Conservation (phyloP, 2,329 filamentous ascomycete species). For the Tolypocladium capitatum region DNA sequence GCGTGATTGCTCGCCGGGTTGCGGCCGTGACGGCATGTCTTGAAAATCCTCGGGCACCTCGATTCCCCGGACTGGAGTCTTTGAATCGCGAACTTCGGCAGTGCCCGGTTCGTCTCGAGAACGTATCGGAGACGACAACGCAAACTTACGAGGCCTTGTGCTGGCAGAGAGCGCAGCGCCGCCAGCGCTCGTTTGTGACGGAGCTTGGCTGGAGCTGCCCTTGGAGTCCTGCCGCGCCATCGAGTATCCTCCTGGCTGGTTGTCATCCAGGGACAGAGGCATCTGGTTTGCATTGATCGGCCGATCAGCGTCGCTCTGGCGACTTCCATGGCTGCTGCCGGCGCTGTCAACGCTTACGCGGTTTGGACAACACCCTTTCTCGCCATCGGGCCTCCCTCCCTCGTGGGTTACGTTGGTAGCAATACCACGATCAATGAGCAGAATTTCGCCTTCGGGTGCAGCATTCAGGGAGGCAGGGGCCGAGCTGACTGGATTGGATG, state of each 20-base stretch:
- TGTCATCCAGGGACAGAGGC: slow-evolving; percentile 30
- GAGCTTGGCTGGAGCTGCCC: slow-evolving; percentile 4
- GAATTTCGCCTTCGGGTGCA: slow-evolving; percentile 38
- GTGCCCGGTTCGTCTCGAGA: slow-evolving; percentile 17
- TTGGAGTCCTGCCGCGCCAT: slow-evolving; percentile 5
- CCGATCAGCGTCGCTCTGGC: slow-evolving; percentile 50
- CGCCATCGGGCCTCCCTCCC: slow-evolving; percentile 2
- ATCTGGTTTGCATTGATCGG: slow-evolving; percentile 60
- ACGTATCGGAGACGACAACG: background rate
- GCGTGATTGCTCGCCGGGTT: slow-evolving; percentile 18
- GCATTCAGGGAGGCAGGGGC: slow-evolving; percentile 13
- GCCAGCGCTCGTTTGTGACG: slow-evolving; percentile 2
- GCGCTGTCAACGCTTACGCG: slow-evolving; percentile 25
- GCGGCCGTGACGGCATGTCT: slow-evolving; percentile 17
- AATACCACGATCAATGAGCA: slow-evolving; percentile 41
- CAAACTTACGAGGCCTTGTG: slow-evolving; percentile 1
- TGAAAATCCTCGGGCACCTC: slow-evolving; percentile 35
- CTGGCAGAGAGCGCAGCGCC: slow-evolving; percentile 6
- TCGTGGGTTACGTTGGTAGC: slow-evolving; percentile 8
- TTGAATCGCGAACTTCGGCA: slow-evolving; percentile 28
- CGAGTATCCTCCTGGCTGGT: slow-evolving; percentile 19
- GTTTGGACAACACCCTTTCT: slow-evolving; percentile 9
- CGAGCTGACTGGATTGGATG: slow-evolving; percentile 7
- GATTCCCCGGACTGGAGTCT: slow-evolving; percentile 31
- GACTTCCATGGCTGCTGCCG: slow-evolving; percentile 30